Evolutionary conservation across 176 grass and related monocot genomes (phyloP), one percentile per base, ranked within the genome.

Genomic region (Puccinellia tenuiflora): DNA sequence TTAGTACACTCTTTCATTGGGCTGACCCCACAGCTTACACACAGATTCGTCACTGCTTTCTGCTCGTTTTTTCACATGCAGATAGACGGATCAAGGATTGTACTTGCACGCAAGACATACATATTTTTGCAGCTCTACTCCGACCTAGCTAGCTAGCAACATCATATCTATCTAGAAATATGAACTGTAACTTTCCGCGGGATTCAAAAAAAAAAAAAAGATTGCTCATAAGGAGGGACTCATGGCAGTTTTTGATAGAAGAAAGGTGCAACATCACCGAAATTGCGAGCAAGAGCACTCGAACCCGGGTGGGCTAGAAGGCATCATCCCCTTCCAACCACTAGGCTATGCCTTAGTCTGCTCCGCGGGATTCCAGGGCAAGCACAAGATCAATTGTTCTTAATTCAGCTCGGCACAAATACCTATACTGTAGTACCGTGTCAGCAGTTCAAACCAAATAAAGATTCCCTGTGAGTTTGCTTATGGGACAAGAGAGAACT

Each of bases 41-140:
- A n/a, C n/a, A n/a, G n/a, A n/a, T n/a, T n/a, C n/a, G 15, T 24
- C 14, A 43, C 18, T 1, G 18, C 42, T 73, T 76, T 85, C 51
- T 77, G 43, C 55, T 70, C 2, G 52, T 35, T 85, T 76, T 77
- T 79, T 43, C 52, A 77, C 51, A 35, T 54, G 71, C 14, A 77
- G 61, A 76, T 40, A 69, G 77, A 45, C 76, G 29, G 29, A 81
- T 89, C 60, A 50, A 68, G 33, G 50, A 40, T 6, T 75, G 68
- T 68, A 80, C 76, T 83, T 88, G 61, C 57, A 77, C 50, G 51
- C 79, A 81, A 82, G 37, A 87, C 76, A 70, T 29, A 56, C 46
- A 57, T 13, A 56, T 35, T n/a, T n/a, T n/a, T n/a, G n/a, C n/a
- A n/a, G n/a, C 35, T 33, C n/a, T 31, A 18, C 25, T 17, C 18